These are phyloP conservation scores for Trichoderma sp. DNA, from an alignment of 2,329 filamentous ascomycete genomes.

Conservation along the genomic window DNA sequence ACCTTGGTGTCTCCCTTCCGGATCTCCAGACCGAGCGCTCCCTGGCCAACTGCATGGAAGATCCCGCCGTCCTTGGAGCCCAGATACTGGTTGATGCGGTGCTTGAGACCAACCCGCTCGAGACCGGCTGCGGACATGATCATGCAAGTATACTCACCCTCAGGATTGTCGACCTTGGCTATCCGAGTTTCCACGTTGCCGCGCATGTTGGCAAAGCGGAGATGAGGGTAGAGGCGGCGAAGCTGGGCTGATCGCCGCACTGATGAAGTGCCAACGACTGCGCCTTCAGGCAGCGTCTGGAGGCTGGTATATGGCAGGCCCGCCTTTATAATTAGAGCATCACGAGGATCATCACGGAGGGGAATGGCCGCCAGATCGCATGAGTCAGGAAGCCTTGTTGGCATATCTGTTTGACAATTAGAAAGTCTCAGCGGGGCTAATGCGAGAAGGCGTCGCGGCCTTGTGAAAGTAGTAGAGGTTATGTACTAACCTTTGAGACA, in stretches of 20 bases:
- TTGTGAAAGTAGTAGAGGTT: neutral
- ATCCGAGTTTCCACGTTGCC: slow-evolving; percentile 18
- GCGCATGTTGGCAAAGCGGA: slow-evolving; percentile 8
- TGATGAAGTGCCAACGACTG: slow-evolving; percentile 13
- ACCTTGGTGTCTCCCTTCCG: slow-evolving; percentile 1
- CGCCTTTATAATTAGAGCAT: slow-evolving; percentile 15
- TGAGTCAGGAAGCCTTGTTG: slow-evolving; percentile 6
- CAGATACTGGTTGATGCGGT: slow-evolving; percentile 18
- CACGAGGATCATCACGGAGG: slow-evolving; percentile 10
- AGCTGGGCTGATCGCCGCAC: slow-evolving; percentile 15
- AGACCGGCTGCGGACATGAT: slow-evolving; percentile 17
- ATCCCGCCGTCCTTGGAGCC: slow-evolving; percentile 15
- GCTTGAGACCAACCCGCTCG: slow-evolving; percentile 9
- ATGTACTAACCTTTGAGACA: slow-evolving; percentile 10
- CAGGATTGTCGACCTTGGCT: slow-evolving; percentile 4
- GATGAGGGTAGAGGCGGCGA: slow-evolving; percentile 8
- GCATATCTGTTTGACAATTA: slow-evolving; percentile 9
- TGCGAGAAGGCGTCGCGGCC: neutral
- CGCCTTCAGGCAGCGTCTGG: slow-evolving; percentile 1
- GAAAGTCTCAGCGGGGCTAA: neutral
- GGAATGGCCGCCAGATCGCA: slow-evolving; percentile 16
- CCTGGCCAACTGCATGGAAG: slow-evolving; percentile 12
- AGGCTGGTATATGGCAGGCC: slow-evolving; percentile 3
- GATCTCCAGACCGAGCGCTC: slow-evolving; percentile 15
- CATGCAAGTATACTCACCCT: slow-evolving; percentile 16